A percentile compares a stretch with the other conserved stretches of the same genome.
Evolutionary conservation across 495 filamentous ascomycete species (phyloP).

Genomic region (Hamigera avellanea): DNA sequence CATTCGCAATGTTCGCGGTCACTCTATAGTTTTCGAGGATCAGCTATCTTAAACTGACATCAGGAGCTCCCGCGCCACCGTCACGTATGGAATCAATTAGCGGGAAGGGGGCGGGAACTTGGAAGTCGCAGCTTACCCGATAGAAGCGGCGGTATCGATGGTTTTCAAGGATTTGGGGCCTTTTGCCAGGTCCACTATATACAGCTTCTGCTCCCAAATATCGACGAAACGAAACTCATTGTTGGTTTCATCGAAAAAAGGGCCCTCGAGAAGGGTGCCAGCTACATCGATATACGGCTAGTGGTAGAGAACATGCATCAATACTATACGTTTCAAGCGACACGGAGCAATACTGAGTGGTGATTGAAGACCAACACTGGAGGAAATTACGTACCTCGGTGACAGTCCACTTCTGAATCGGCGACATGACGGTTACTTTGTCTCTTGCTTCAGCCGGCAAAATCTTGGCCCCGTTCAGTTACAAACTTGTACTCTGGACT

Average conservation of each 20-base stretch:
- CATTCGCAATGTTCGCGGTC: conserved; percentile 67
- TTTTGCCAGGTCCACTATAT: conserved; percentile 55
- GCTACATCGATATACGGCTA: conserved; percentile 66
- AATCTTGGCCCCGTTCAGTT: no score
- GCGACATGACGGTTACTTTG: conserved; percentile 12
- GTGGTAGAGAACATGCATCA: background rate
- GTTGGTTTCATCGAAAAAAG: conserved; percentile 58
- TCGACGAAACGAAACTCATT: conserved; percentile 80
- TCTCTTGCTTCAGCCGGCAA: no score
- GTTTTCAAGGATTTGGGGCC: conserved; percentile 53
- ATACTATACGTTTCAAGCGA: background rate
- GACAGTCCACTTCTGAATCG: conserved; percentile 31
- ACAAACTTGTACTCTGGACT: no score
- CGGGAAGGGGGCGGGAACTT: no score
- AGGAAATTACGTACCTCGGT: conserved; percentile 21
- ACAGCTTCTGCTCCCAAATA: conserved; percentile 68
- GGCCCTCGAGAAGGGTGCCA: conserved; percentile 72
- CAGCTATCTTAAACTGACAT: background rate
- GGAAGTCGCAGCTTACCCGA: conserved; percentile 34
- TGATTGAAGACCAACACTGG: background rate
- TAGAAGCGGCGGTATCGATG: conserved; percentile 51
- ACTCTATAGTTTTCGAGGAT: conserved; percentile 22
- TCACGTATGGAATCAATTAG: no score
- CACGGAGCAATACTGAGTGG: background rate
- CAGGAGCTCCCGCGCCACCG: no score